phyloP scores from a whole-genome alignment of 169 alveolate genomes.

The Plasmodium gonderi region DNA sequence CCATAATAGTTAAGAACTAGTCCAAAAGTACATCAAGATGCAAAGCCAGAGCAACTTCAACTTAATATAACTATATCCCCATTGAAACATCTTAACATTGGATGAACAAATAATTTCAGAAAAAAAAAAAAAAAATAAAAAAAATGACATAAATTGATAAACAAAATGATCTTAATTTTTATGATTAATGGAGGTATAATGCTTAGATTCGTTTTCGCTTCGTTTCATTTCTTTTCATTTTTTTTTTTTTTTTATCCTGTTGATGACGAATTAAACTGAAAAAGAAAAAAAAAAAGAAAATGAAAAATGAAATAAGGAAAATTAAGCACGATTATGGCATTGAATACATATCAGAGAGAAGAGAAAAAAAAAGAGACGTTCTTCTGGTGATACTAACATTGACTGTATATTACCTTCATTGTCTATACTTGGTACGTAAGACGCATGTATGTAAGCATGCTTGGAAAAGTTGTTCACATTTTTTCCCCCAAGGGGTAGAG shows the following conservation, averaged over 20 bases:
- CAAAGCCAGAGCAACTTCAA: no score
- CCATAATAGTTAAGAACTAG: no score
- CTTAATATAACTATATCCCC: not conserved
- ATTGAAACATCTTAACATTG: not conserved
- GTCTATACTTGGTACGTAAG: slow-evolving; percentile 47
- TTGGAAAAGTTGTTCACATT: no score
- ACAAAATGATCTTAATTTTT: not conserved
- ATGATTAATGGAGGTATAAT: not conserved
- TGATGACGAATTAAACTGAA: not conserved
- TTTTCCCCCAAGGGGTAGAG: no score
- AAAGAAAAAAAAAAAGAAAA: slow-evolving; percentile 27
- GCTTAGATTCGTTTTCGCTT: not conserved
- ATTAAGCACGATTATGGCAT: slow-evolving; percentile 47
- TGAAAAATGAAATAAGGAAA: slow-evolving; percentile 69
- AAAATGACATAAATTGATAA: not conserved
- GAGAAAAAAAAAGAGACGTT: slow-evolving; percentile 18
- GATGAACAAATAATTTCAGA: not conserved
- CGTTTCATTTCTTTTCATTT: not conserved
- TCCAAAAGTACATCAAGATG: no score
- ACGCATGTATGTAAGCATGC: not conserved
- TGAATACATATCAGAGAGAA: slow-evolving; percentile 66
- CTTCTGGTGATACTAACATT: slow-evolving; percentile 9
- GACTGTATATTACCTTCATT: slow-evolving; percentile 34
- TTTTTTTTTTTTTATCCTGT: not conserved
- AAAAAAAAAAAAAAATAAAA: not conserved